These are phyloP conservation scores for Auxenochlorella pyrenoidosa DNA, from an alignment of 139 green algal species.

Conservation along the genomic window DNA sequence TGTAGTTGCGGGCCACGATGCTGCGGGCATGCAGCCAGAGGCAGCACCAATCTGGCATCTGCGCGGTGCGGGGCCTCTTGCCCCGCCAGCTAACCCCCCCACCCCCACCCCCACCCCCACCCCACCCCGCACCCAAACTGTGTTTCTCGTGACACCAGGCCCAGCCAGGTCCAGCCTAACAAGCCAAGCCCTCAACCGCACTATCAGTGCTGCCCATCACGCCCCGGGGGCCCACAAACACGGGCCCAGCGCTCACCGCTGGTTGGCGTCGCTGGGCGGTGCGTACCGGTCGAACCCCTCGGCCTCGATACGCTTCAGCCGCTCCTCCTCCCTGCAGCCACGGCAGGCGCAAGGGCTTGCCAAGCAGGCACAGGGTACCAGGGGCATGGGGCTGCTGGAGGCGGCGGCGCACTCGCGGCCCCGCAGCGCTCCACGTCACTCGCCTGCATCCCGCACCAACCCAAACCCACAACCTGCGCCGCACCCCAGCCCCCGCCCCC, in stretches of 20 bases:
- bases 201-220: too few relatives aligned
- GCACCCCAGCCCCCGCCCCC: neutral
- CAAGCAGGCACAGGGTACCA: neutral
- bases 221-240: too few relatives aligned
- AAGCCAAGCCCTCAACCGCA: neutral
- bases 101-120: too few relatives aligned
- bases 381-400: too few relatives aligned
- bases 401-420: too few relatives aligned
- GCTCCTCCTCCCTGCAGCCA: conserved; percentile 73
- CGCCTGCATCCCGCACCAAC: neutral
- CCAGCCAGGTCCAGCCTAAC: too few relatives aligned
- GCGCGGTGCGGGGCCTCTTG: neutral
- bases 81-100: too few relatives aligned
- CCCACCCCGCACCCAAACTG: too few relatives aligned
- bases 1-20: too few relatives aligned
- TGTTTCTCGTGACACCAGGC: too few relatives aligned
- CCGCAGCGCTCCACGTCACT: too few relatives aligned
- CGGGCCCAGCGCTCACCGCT: neutral
- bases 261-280: neutral
- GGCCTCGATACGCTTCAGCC: conserved; percentile 69
- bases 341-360: neutral
- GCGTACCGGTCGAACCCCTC: conserved; percentile 84
- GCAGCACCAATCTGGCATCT: neutral
- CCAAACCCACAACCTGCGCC: neutral
- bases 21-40: neutral